Conservation (phyloP, 768 basidiomycete genomes). For the Rhizopogon salebrosus region DNA sequence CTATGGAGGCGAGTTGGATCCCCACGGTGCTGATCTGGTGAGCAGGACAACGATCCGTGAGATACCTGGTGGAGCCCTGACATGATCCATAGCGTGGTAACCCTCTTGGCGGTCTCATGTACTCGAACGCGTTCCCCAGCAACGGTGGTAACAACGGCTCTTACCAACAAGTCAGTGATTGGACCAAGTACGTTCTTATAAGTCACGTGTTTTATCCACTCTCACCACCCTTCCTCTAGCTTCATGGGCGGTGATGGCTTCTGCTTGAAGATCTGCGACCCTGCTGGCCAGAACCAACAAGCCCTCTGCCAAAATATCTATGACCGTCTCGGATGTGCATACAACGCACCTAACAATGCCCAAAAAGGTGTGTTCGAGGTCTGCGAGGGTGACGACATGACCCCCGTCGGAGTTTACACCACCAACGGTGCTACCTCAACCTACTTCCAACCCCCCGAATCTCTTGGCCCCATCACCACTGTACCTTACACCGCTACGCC, state of each 20-base stretch:
- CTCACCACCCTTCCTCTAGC: constrained; percentile 30
- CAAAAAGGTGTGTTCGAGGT: constrained; percentile 53
- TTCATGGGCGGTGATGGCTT: constrained; percentile 65
- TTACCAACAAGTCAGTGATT: constrained; percentile 55
- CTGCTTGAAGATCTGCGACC: constrained; percentile 74
- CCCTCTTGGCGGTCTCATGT: constrained; percentile 63
- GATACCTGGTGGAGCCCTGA: constrained; percentile 27
- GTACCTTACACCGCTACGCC: constrained; percentile 39
- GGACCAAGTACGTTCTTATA: constrained; percentile 53
- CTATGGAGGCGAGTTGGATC: constrained; percentile 66
- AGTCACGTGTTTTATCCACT: neutral
- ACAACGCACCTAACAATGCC: constrained; percentile 67
- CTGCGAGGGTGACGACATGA: constrained; percentile 65
- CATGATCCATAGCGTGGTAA: constrained; percentile 53
- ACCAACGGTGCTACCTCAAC: constrained; percentile 35
- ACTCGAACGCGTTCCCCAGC: constrained; percentile 47
- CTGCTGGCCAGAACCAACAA: constrained; percentile 40
- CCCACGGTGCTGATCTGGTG: constrained; percentile 60
- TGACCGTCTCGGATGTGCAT: constrained; percentile 70
- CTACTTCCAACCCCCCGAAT: constrained; percentile 45
- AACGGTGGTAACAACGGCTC: constrained; percentile 34
- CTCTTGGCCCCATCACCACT: constrained; percentile 35
- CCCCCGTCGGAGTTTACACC: constrained; percentile 49
- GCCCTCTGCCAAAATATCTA: constrained; percentile 66
- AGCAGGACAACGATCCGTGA: constrained; percentile 11